Evolutionary conservation across 768 basidiomycete species (phyloP).

Genomic region (Mycena filopes): DNA sequence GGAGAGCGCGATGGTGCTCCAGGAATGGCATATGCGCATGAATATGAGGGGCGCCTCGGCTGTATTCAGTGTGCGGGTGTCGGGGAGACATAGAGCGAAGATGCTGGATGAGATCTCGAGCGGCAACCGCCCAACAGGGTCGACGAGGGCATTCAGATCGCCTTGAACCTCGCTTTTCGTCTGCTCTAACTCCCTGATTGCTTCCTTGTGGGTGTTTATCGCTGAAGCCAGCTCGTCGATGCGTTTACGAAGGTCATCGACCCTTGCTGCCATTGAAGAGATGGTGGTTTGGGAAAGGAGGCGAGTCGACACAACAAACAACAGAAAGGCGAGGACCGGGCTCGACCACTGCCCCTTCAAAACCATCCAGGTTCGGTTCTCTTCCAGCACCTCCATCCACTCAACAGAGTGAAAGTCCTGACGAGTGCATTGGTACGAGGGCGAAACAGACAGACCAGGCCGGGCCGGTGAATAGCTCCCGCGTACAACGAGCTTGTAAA

Average conservation of each 20-base stretch:
- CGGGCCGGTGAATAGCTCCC: no score
- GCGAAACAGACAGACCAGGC: no score
- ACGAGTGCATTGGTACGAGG: no score
- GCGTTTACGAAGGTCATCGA: background rate
- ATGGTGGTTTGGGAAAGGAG: no score
- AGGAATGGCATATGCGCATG: background rate
- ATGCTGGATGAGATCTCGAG: constrained; percentile 1
- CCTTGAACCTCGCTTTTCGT: background rate
- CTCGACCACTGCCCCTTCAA: no score
- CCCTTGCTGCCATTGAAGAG: background rate
- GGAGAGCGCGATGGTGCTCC: background rate
- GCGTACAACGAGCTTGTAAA: no score
- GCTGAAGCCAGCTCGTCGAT: background rate
- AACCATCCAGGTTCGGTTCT: no score
- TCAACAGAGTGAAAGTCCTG: no score
- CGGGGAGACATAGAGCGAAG: background rate
- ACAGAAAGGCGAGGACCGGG: no score
- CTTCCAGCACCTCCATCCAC: no score
- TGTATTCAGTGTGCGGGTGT: background rate
- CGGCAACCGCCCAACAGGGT: background rate
- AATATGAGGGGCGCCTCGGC: background rate
- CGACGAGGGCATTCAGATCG: background rate
- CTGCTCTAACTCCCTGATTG: background rate
- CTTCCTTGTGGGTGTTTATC: background rate
- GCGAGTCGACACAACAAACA: no score